Base-by-base conservation (phyloP, 163 green algal species). In the Scenedesmus sp. region DNA sequence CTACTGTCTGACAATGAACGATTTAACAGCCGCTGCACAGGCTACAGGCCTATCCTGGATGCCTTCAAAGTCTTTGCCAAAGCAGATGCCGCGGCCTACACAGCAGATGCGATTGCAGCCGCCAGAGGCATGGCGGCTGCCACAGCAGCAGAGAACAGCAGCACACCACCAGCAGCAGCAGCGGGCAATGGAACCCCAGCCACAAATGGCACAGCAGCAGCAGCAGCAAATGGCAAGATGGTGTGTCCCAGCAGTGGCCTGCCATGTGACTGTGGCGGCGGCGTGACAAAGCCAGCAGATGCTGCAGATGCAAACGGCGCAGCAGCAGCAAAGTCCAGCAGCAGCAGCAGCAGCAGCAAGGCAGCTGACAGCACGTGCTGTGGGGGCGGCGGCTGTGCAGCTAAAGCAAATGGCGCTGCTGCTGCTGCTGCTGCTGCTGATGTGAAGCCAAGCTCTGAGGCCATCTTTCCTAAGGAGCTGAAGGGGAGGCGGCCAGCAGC, bases 31-130 rank as follows among this genome's bases (percentile, higher is more conserved):
- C 96, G 98, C 56, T 99, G 98, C 93, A 99, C 98, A 0, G 98
- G 98, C 4, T 99, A 99, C 93, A 95, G 98, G 1, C 98, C 98
- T 13, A 99, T 99, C 90, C 91, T 99, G 54, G 98, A 99, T 81
- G 98, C 98, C 46, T 99, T 99, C 95, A 96, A 96, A 54, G 91
- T 94, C 0, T 99, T 99, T 96, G 96, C 97, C 59, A 98, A 98
- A 89, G 92, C 91, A 4, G 94, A 98, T 52, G 91, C 96, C 0
- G 89, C 93, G 0, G 96, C 96, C 7, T 99, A 99, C 94, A 97
- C 97, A 0, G 95, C 98, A 90, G 97, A 99, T 73, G 94, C 96
- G 15, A 96, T 98, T 12, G 95, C 94, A 3, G 96, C 96, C 23
- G 93, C 92, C 88, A 96, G 96, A 89, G 84, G 82, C 84, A 92